Conservation (phyloP, 805 yeast species). For the Starmerella scarabaei region DNA sequence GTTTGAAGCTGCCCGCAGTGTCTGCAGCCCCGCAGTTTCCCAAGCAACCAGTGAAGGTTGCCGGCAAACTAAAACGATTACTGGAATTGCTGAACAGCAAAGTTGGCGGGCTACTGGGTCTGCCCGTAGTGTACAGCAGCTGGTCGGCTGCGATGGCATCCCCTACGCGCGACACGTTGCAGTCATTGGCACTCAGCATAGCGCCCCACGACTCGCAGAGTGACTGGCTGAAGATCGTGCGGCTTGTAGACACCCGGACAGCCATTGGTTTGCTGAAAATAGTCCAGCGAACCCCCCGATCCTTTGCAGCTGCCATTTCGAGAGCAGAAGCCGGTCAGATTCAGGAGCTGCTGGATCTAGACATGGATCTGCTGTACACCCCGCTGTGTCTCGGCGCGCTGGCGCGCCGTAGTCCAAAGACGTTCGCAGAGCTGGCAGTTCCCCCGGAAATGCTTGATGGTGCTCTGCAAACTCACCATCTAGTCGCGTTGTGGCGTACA, state of each 20-base stretch:
- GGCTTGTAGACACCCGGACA: conserved; percentile 1
- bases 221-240: conserved; percentile 9
- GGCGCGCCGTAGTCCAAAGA: conserved; percentile 7
- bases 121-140: background rate
- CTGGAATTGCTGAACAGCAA: conserved; percentile 6
- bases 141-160: conserved; percentile 8
- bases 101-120: conserved; percentile 6
- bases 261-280: background rate
- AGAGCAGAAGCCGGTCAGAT: background rate
- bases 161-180: conserved; percentile 3
- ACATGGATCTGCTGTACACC: conserved; percentile 8
- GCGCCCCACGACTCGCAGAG: conserved; percentile 1
- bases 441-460: conserved; percentile 9
- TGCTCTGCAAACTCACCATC: conserved; percentile 5
- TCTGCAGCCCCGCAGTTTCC: conserved; percentile 1
- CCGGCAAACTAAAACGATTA: conserved; percentile 5
- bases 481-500: conserved; percentile 13
- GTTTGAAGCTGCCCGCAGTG: conserved; percentile 3
- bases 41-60: background rate
- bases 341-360: background rate
- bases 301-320: conserved; percentile 6
- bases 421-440: conserved; percentile 8
- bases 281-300: conserved; percentile 1
- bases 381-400: conserved; percentile 10
- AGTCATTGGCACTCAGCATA: conserved; percentile 1